Conservation (phyloP, 805 yeast genomes). For the Ogataea kodamae region DNA sequence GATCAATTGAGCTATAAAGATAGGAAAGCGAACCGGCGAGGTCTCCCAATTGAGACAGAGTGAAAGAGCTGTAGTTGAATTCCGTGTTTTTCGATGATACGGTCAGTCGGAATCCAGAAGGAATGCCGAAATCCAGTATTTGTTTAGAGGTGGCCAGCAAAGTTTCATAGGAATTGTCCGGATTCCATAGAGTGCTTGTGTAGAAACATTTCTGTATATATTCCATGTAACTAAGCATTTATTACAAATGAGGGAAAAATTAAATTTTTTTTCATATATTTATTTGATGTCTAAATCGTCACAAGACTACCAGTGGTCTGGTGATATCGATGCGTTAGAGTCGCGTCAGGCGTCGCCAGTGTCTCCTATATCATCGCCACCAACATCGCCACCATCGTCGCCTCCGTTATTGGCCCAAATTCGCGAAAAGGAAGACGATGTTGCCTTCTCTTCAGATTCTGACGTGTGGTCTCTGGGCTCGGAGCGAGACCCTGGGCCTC, state of each 20-base stretch:
- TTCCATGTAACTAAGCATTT: constrained; percentile 84
- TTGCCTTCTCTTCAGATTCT: constrained; percentile 31
- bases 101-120: constrained; percentile 61
- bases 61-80: constrained; percentile 67
- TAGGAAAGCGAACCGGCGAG: constrained; percentile 84
- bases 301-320: constrained; percentile 10
- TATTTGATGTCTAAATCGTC: constrained; percentile 1
- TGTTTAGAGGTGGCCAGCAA: constrained; percentile 68
- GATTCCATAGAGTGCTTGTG: constrained; percentile 70
- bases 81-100: constrained; percentile 69
- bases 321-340: no score
- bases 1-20: constrained; percentile 61
- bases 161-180: constrained; percentile 72
- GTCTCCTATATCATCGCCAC: constrained; percentile 10
- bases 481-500: constrained; percentile 12
- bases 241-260: constrained; percentile 4
- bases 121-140: constrained; percentile 70
- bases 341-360: constrained; percentile 21
- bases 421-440: constrained; percentile 30
- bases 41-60: constrained; percentile 57
- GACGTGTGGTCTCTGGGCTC: constrained; percentile 31
- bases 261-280: constrained; percentile 1
- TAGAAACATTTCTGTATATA: constrained; percentile 72
- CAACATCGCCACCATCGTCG: constrained; percentile 29
- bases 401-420: constrained; percentile 28